Evolutionary conservation across 2,329 filamentous ascomycete species (phyloP), one percentile per base, ranked within the genome.

Genomic region (Ophiostoma sp.): DNA sequence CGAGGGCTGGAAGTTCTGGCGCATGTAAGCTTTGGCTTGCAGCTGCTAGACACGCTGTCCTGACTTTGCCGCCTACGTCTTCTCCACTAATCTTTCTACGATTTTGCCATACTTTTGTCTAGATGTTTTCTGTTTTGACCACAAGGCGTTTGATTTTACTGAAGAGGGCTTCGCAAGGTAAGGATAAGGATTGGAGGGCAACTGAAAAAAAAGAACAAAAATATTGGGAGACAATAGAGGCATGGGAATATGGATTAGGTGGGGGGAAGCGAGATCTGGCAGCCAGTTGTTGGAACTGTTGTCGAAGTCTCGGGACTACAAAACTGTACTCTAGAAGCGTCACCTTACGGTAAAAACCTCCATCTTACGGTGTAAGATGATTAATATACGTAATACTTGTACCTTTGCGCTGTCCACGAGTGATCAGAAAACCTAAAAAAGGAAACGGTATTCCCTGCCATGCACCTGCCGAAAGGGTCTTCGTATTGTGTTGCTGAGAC

Each of bases 1-100:
- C 75, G 91, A 93, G 78, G 92, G 92, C 2, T 96, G 93, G 93
- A 95, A 95, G 80, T 96, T 95, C 80, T 96, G 93, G 93, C 76
- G 75, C 25, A 33, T 69, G 66, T 69, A 69, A 28, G 3, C 73
- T 31, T 7, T 64, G 45, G 31, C 1, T 15, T 25, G 25, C 22
- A 50, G 52, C 69, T 57, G 2, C 8, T 22, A 33, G 28, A 25
- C 28, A 12, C 52, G n/a, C 48, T 11, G 7, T 39, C 31, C 22
- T 22, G 42, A 22, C 9, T 7, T 8, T 22, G 6, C 12, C 2
- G 36, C 39, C 2, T 17, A 48, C 6, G 61, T 19, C 12, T 39
- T 19, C 33, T 66, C 45, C 19, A 17, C 61, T 66, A 45, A 39
- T 31, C 15, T 66, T 28, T 66, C n/a, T 68, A 12, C 25, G 2